Conservation (phyloP, 2,329 filamentous ascomycete species). For the Aspergillus proliferans region DNA sequence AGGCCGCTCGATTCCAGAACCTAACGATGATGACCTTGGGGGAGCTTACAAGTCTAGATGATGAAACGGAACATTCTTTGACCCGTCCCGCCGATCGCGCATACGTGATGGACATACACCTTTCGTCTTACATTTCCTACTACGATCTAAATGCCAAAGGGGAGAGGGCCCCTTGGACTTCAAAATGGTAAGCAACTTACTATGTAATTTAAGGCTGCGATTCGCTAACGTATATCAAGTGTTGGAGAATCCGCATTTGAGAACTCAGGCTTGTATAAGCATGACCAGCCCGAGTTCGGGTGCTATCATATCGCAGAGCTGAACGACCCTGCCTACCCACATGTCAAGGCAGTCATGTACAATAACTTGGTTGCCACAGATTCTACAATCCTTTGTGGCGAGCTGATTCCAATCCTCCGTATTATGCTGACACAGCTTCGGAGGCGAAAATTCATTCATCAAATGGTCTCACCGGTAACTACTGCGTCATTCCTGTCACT, state of each 20-base stretch:
- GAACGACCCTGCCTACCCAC: conserved; percentile 4
- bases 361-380: conserved; percentile 9
- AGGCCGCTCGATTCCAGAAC: conserved; percentile 1
- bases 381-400: conserved; percentile 8
- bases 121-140: conserved; percentile 3
- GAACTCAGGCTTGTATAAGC: conserved; percentile 5
- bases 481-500: background rate
- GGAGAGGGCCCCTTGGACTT: conserved; percentile 3
- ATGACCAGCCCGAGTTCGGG: conserved; percentile 9
- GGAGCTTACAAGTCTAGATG: conserved; percentile 3
- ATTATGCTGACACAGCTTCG: conserved; percentile 10
- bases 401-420: conserved; percentile 7
- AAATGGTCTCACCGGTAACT: conserved; percentile 10
- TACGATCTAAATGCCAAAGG: background rate
- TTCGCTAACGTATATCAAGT: conserved; percentile 1
- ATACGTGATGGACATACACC: conserved; percentile 3
- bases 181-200: conserved; percentile 4
- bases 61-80: conserved; percentile 2
- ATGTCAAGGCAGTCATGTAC: conserved; percentile 11
- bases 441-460: conserved; percentile 4
- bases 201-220: background rate
- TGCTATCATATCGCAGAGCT: conserved; percentile 7
- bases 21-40: conserved; percentile 1
- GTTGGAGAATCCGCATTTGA: conserved; percentile 9
- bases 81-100: conserved; percentile 2